Base-by-base conservation (phyloP, 331 rosid genomes). In the Quercus tomentella region DNA sequence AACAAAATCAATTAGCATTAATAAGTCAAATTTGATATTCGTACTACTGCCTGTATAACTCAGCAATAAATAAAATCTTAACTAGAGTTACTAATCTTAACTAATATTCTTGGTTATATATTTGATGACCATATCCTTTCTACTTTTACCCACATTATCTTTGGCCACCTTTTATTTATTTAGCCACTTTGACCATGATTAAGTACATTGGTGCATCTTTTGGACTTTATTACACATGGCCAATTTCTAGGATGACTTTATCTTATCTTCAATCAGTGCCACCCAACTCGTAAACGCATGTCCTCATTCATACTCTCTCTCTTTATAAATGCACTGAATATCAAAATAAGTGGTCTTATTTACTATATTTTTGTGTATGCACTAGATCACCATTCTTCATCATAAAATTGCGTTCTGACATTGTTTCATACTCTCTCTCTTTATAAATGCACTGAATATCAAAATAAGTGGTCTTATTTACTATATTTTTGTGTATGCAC, bases 321-420 rank as follows among this genome's bases (percentile, higher is more conserved):
- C 3, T 28, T 16, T 8, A 31, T 18, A 31, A 6, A 33, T 67
- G 11, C 20, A 33, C 72, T 67, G 15, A 7, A 20, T 31, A 7
- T 66, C 18, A 18, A 66, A 31, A 31, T 33, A 18, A 31, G 7
- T 33, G 49, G 14, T 67, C 4, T 3, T 67, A 20, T 67, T 67
- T 23, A 9, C 51, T 9, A 20, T 15, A 62, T 2, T 14, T 26
- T 17, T 12, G 41, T 26, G 20, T 41, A 17, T 74, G 65, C 33
- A 60, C 31, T 79, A 30, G 12, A 68, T 77, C 54, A 10, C 77
- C 71, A 41, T 87, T 81, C 11, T 79, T 72, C 21, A 8, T 49
- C 41, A 65, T 43, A 77, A 83, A 75, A 56, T 65, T 80, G 61
- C 61, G 56, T n/a, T 57, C 67, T 82, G 74, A 83, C 60, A 52